phyloP scores from a whole-genome alignment of 768 basidiomycete genomes.

The Candolleomyces aberdarensis region DNA sequence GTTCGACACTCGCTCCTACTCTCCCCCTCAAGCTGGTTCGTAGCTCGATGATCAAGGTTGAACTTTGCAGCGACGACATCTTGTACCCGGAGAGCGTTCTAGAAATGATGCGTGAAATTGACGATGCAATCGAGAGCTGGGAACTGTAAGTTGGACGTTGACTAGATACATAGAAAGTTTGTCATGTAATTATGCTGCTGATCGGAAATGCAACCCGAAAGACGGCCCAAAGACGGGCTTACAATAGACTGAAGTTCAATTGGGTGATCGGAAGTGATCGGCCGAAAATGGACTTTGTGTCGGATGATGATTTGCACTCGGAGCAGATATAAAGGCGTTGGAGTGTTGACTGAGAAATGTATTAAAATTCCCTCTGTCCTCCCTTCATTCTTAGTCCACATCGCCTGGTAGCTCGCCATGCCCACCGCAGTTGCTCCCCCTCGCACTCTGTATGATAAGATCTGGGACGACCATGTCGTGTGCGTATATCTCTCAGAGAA shows the following conservation, averaged over 20 bases:
- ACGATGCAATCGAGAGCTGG: conserved; percentile 33
- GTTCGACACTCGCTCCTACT: background rate
- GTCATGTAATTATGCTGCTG: background rate
- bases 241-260: conserved; percentile 10
- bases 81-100: conserved; percentile 27
- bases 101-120: conserved; percentile 31
- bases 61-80: background rate
- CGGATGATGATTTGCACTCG: background rate
- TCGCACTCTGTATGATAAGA: conserved; percentile 95
- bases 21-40: conserved; percentile 5
- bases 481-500: conserved; percentile 34
- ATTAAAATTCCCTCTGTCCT: conserved; percentile 7
- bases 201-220: background rate
- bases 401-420: conserved; percentile 25
- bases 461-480: conserved; percentile 97
- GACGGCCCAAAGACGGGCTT: background rate
- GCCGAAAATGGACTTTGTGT: conserved; percentile 8
- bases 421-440: conserved; percentile 47
- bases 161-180: background rate
- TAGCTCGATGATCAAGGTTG: background rate
- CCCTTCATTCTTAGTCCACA: conserved; percentile 9
- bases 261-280: conserved; percentile 12
- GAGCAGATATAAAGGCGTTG: conserved; percentile 7
- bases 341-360: background rate
- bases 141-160: conserved; percentile 2